Percentiles rank a stretch among this genome's conserved stretches.
phyloP scores from a whole-genome alignment of 1,139 yeast species.

The Zhuliangozyma blackwelliae region DNA sequence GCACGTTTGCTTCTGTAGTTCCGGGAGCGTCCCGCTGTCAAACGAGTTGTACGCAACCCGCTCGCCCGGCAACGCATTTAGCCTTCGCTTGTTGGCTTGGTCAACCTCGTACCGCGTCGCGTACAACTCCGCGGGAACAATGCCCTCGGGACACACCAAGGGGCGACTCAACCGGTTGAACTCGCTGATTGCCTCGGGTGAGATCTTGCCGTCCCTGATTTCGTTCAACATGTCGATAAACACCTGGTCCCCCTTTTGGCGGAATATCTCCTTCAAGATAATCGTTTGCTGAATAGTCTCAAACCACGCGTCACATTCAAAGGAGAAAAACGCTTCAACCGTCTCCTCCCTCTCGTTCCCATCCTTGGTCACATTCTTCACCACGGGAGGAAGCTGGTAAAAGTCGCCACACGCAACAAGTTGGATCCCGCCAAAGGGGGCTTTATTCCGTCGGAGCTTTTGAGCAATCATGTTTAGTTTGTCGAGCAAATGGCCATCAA shows the following conservation, averaged over 20 bases:
- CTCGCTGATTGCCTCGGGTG: constrained; percentile 47
- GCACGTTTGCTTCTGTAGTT: constrained; percentile 39
- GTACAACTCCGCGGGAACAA: constrained; percentile 81
- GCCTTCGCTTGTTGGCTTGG: constrained; percentile 58
- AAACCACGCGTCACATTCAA: constrained; percentile 75
- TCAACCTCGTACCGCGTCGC: constrained; percentile 87
- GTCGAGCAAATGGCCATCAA: constrained; percentile 70
- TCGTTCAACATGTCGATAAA: constrained; percentile 86
- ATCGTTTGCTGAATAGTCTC: constrained; percentile 61
- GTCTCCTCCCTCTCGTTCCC: constrained; percentile 17
- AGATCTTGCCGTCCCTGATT: constrained; percentile 71
- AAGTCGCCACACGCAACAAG: constrained; percentile 84
- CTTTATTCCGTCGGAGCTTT: constrained; percentile 40
- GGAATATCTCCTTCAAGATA: constrained; percentile 73
- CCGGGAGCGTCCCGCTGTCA: constrained; percentile 59
- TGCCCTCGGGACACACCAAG: constrained; percentile 57
- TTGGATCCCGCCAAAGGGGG: constrained; percentile 90
- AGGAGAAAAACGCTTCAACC: constrained; percentile 53
- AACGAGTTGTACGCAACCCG: constrained; percentile 47
- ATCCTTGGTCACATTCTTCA: constrained; percentile 20
- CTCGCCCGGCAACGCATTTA: constrained; percentile 48
- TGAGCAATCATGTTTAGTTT: constrained; percentile 66
- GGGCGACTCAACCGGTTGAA: constrained; percentile 57
- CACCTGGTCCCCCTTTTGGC: constrained; percentile 78
- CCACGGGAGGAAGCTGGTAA: constrained; percentile 86